Evolutionary conservation across 164 flowering plant species (phyloP), one percentile per base, ranked within the genome.

Genomic region (Magnolia changhungtana): DNA sequence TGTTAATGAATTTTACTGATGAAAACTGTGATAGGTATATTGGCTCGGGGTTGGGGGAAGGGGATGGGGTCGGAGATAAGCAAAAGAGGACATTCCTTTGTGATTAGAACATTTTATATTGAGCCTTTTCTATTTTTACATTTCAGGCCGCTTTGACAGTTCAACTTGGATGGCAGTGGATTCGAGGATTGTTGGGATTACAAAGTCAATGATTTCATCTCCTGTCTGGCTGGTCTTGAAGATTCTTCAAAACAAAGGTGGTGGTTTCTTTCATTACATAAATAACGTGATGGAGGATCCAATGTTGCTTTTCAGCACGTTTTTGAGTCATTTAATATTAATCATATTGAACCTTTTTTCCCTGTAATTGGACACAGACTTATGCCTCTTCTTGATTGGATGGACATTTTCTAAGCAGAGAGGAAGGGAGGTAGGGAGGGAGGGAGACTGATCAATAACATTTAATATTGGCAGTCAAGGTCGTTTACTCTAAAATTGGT

Each of bases 111-210:
- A 37, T 37, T 37, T 37, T 37, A 55, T 31, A 72, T 37, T 10
- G 19, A 59, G 19, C 31, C 58, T 31, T 20, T 65, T 49, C 63
- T 18, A 20, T 11, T 45, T 55, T n/a, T 45, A 5, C 24, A 49
- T 24, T 71, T 73, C 72, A 78, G 86, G 75, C n/a, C 4, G 13
- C 19, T 20, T 79, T 63, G 88, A 85, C 58, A 77, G 67, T 64
- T 82, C 87, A 19, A 81, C 81, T 73, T 91, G 92, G 90, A 86
- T 74, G 50, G 81, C 80, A 69, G 24, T 90, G 69, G 84, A 91
- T 81, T 80, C 93, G 0, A 80, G 83, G 76, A 29, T 1, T 0
- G 37, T 85, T 7, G 92, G 95, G 31, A 77, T 93, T 64, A 66
- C 29, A 1, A 20, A 68, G 24, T 65, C 79, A 0, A 84, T 82